Base-by-base conservation (phyloP, 192 early-diverging fungal genomes). In the Mortierella hygrophila region DNA sequence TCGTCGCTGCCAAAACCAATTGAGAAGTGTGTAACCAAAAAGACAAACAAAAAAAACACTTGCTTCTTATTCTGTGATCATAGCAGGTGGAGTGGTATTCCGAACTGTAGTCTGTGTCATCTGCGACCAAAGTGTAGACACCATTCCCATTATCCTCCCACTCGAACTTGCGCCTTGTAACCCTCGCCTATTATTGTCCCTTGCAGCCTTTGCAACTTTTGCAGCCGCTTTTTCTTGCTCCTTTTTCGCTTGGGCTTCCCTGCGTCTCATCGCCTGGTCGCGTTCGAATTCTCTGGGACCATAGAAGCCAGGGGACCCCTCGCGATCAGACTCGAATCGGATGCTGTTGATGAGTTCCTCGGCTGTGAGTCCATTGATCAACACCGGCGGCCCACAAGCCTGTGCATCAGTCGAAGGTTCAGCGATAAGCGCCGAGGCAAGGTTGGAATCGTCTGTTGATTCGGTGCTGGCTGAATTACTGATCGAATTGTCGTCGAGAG, bases 301-400 rank as follows among this genome's bases (percentile, higher is more conserved):
- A 21, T 83, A 83, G 37, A 70, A 83, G 1, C 75, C 82, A 0
- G 42, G 47, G 42, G 82, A 52, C 2, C 82, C 76, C 63, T 83
- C 82, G 8, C 63, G 65, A 13, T 78, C 75, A 41, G 6, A 41
- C 44, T 78, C 82, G 46, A 77, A 83, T 23, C 76, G 82, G 38
- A 83, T 42, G 37, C 76, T 77, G 57, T 44, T 46, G 21, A 83
- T 46, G 1, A 83, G 76, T 21, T 83, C 82, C 32, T 73, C 82
- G 2, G 71, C 23, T 13, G 82, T 78, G 42, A 83, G 21, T 13
- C 82, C 82, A 74, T 83, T 74, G 38, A 78, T 74, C 70, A 83
- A 63, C 16, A 83, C 76, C 16, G 71, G 60, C 9, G 26, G 10
- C 5, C 38, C 6, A 40, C 6, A 40, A 40, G 38, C 38, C 4